phyloP scores from a whole-genome alignment of 495 filamentous ascomycete genomes.

The Trichoderma parareesei region DNA sequence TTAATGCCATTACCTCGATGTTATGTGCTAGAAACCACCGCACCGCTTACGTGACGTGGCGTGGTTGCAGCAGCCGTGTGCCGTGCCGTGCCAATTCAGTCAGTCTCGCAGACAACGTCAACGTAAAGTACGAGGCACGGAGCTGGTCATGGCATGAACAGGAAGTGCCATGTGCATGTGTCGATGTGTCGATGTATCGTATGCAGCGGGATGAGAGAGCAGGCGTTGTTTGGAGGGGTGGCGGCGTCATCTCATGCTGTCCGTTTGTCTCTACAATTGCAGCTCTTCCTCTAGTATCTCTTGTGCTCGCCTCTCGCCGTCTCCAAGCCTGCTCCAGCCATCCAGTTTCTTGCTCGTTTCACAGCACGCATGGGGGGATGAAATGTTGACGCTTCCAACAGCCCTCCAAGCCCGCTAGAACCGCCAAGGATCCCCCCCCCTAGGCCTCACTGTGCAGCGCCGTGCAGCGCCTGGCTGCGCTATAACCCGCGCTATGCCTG shows the following conservation, averaged over 20 bases:
- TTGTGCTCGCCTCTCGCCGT: neutral
- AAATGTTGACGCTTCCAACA: neutral
- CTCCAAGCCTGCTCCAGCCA: neutral
- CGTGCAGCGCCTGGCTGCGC: neutral
- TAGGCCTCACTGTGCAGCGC: neutral
- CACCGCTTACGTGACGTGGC: conserved; percentile 11
- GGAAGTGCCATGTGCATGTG: too few species aligned
- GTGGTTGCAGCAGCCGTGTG: conserved; percentile 9
- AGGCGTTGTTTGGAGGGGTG: conserved; percentile 6
- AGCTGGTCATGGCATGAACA: too few species aligned
- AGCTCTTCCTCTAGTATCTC: neutral
- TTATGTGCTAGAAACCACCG: neutral
- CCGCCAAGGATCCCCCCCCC: neutral
- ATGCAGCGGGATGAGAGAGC: neutral
- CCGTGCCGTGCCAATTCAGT: neutral
- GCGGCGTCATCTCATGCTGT: too few species aligned
- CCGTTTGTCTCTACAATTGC: neutral
- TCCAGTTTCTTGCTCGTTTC: neutral
- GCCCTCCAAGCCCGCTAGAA: neutral
- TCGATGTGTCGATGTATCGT: neutral
- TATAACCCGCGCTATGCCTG: neutral
- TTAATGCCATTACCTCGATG: conserved; percentile 4
- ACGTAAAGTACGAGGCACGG: too few species aligned
- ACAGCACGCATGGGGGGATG: neutral
- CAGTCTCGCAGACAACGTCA: neutral